These are phyloP conservation scores for Cercospora sp. DNA, from an alignment of 2,329 filamentous ascomycete genomes.

Conservation along the genomic window DNA sequence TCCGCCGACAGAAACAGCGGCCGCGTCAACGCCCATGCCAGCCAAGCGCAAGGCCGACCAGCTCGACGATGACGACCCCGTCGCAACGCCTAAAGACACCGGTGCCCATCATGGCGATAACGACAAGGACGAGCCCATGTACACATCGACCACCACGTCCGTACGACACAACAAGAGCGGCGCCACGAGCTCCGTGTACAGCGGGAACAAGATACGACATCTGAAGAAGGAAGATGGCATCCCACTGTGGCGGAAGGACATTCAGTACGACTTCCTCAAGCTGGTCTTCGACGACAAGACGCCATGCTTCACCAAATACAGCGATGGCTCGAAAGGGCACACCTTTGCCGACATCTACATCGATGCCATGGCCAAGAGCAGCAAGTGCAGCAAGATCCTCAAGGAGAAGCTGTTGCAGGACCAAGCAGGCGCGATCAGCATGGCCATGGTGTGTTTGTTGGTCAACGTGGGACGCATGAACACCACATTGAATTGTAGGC, in stretches of 20 bases:
- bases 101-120: conserved; percentile 9
- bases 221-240: conserved; percentile 88
- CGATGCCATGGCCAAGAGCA: conserved; percentile 96
- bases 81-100: conserved; percentile 19
- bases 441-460: conserved; percentile 98
- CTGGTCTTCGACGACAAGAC: conserved; percentile 75
- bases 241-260: conserved; percentile 82
- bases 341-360: conserved; percentile 95
- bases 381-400: conserved; percentile 97
- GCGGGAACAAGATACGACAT: conserved; percentile 76
- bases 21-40: conserved; percentile 21
- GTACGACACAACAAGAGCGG: conserved; percentile 64
- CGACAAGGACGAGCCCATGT: conserved; percentile 37
- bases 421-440: conserved; percentile 86
- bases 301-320: conserved; percentile 86
- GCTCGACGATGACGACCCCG: conserved; percentile 24
- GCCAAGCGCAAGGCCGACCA: conserved; percentile 25
- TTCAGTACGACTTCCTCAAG: conserved; percentile 82
- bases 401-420: conserved; percentile 95
- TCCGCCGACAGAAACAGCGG: conserved; percentile 5
- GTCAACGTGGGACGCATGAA: conserved; percentile 99
- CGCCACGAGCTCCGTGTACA: conserved; percentile 66
- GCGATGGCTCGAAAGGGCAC: conserved; percentile 71
- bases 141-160: conserved; percentile 52
- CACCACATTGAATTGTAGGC: conserved; percentile 91